Evolutionary conservation across 768 basidiomycete genomes (phyloP).

Genomic region (Pleurotus sapidus): DNA sequence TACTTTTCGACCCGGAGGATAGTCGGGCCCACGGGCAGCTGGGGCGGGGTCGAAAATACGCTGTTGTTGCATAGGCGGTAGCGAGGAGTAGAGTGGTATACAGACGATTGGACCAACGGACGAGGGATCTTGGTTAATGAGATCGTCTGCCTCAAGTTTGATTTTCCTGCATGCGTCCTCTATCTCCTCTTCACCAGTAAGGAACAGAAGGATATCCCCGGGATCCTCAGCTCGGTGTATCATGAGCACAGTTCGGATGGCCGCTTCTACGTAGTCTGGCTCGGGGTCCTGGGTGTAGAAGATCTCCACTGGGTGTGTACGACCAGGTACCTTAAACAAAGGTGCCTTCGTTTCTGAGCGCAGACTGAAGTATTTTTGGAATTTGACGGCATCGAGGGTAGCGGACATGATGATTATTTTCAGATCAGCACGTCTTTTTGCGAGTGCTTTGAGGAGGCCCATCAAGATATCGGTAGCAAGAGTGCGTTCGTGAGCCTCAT

Average conservation of each 20-base stretch:
- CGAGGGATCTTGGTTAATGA: constrained; percentile 65
- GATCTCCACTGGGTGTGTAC: constrained; percentile 94
- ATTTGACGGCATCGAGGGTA: constrained; percentile 94
- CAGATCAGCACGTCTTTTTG: constrained; percentile 78
- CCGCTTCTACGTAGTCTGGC: constrained; percentile 95
- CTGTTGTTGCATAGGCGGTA: constrained; percentile 94
- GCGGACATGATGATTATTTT: constrained; percentile 99
- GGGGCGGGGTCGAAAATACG: constrained; percentile 94
- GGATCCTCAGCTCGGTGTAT: constrained; percentile 95
- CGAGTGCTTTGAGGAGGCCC: constrained; percentile 89
- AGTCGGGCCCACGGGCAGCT: constrained; percentile 49
- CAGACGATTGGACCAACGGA: constrained; percentile 85
- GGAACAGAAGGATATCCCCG: constrained; percentile 91
- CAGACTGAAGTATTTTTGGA: constrained; percentile 88
- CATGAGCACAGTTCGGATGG: constrained; percentile 94
- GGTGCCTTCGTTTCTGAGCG: constrained; percentile 52
- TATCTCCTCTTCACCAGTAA: constrained; percentile 98
- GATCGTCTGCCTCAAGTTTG: constrained; percentile 84
- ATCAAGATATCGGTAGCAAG: constrained; percentile 98
- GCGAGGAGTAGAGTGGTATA: constrained; percentile 92
- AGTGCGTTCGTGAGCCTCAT: constrained; percentile 98
- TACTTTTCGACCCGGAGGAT: constrained; percentile 89
- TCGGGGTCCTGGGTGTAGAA: constrained; percentile 93
- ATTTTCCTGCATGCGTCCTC: constrained; percentile 96
- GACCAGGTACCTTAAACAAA: constrained; percentile 87